Percentiles rank a stretch among this genome's conserved stretches.
phyloP scores from a whole-genome alignment of 495 filamentous ascomycete genomes.

The Podospora tetraspora region DNA sequence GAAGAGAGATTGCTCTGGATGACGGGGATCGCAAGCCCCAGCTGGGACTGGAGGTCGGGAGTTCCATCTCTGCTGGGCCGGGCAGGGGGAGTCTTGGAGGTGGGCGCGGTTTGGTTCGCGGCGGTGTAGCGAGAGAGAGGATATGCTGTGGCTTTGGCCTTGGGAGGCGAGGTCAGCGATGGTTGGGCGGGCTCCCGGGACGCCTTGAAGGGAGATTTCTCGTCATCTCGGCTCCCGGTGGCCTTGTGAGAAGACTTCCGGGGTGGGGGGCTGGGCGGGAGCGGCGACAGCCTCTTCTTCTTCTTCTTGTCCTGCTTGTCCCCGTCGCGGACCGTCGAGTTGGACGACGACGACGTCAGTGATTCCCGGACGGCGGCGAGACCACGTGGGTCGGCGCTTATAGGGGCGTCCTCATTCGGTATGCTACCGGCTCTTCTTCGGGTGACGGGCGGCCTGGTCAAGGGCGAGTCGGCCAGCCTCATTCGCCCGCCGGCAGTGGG shows the following conservation, averaged over 20 bases:
- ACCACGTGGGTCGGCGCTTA: conserved; percentile 47
- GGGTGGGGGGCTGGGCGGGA: conserved; percentile 56
- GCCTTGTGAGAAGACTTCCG: conserved; percentile 59
- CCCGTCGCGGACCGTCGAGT: conserved; percentile 48
- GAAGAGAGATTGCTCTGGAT: conserved; percentile 71
- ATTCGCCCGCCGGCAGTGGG: conserved; percentile 44
- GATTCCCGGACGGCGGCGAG: conserved; percentile 62
- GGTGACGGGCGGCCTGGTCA: conserved; percentile 64
- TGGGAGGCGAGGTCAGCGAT: conserved; percentile 30
- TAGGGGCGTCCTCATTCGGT: conserved; percentile 46
- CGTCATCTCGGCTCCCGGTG: conserved; percentile 35
- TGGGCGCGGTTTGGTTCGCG: conserved; percentile 24
- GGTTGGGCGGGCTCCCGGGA: conserved; percentile 28
- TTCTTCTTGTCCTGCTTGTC: conserved; percentile 43
- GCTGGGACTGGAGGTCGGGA: conserved; percentile 54
- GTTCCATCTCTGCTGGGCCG: conserved; percentile 81
- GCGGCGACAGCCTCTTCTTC: conserved; percentile 42
- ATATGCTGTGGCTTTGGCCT: conserved; percentile 26
- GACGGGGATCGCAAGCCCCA: conserved; percentile 57
- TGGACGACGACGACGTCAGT: conserved; percentile 55
- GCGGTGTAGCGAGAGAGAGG: conserved; percentile 26
- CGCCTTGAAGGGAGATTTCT: conserved; percentile 26
- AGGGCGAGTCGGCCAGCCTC: conserved; percentile 54
- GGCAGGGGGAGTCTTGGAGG: conserved; percentile 43
- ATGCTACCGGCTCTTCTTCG: conserved; percentile 52